Base-by-base conservation (phyloP, 495 filamentous ascomycete genomes). In the Halenospora varia region DNA sequence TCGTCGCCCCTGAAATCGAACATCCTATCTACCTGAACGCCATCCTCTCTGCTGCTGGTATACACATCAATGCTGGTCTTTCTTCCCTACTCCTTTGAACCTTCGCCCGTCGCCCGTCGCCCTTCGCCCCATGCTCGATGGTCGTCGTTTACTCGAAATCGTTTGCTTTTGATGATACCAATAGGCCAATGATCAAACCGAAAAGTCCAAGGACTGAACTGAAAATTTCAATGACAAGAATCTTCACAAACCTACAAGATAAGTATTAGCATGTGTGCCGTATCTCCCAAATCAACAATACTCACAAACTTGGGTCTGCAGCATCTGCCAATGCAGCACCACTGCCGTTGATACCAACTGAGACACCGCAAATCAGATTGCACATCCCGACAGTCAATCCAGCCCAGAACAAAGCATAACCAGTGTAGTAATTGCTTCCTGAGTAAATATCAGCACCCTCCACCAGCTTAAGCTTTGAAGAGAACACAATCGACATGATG, bases 401-500 rank as follows among this genome's bases (percentile, higher is more conserved):
- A 20, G 86, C 80, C 95, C 95, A 99, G 75, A 99, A 99, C 35
- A 97, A 75, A 24, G 94, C 93, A 73, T 84, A 97, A 39, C 94
- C 95, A n/a, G 92, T 96, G 68, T 96, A 97, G 73, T 92, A 92
- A 70, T 88, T 87, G 65, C 77, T 81, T 42, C 76, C 79, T 1
- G 87, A 81, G 70, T 84, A 82, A 22, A 88, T 63, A 11, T 69
- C 73, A 2, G 80, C 78, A 6, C 67, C 70, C 20, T 73, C 55
- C 25, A 89, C 74, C 15, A 70, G 56, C 61, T 81, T 80, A 55
- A 99, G 71, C 68, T 96, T 94, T 25, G 92, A 77, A 39, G 92
- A 95, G 77, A 96, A 97, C 46, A 99, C 86, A 70, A 99, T 99
- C 59, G 93, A 86, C 90, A 97, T 97, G 75, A 99, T 99, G 66